Percentiles rank a stretch among this genome's conserved stretches.
Conservation (phyloP, 164 flowering plant genomes). For the Amborella trichopoda region DNA sequence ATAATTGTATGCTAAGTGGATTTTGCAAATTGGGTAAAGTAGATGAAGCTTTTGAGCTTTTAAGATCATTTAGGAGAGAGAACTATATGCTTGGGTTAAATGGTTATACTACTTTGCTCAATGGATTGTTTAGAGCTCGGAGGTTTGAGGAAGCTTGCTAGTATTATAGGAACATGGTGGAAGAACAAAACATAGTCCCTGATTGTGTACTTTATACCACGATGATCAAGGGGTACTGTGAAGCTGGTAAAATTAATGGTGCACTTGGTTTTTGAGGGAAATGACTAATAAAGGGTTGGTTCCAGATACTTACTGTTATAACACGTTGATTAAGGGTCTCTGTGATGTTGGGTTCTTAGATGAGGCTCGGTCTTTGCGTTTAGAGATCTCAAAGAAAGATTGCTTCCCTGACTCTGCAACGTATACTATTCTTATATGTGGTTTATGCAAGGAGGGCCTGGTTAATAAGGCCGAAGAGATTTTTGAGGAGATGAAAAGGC, state of each 20-base stretch:
- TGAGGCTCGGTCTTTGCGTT: constrained; percentile 45
- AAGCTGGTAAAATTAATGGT: constrained; percentile 34
- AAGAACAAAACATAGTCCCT: constrained; percentile 30
- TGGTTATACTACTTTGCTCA: constrained; percentile 56
- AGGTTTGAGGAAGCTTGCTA: constrained; percentile 43
- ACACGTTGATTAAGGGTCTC: constrained; percentile 67
- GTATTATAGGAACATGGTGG: constrained; percentile 26
- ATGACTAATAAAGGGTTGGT: constrained; percentile 48
- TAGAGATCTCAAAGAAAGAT: constrained; percentile 46
- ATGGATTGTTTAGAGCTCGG: constrained; percentile 53
- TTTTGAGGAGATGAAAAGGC: constrained; percentile 67
- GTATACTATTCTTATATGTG: constrained; percentile 68
- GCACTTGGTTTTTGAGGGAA: constrained; percentile 39
- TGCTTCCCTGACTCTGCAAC: constrained; percentile 44
- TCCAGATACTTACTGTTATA: constrained; percentile 71
- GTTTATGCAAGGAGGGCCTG: constrained; percentile 66
- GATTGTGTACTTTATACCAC: constrained; percentile 56
- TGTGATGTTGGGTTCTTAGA: constrained; percentile 60
- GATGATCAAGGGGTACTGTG: constrained; percentile 52
- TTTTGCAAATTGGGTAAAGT: constrained; percentile 50
- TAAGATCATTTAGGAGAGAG: constrained; percentile 24
- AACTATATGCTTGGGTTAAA: constrained; percentile 34
- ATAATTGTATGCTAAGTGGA: constrained; percentile 54
- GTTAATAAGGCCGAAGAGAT: constrained; percentile 52
- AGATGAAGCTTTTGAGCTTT: constrained; percentile 44